Base-by-base conservation (phyloP, 2,329 filamentous ascomycete genomes). In the Pyrenophora teres region DNA sequence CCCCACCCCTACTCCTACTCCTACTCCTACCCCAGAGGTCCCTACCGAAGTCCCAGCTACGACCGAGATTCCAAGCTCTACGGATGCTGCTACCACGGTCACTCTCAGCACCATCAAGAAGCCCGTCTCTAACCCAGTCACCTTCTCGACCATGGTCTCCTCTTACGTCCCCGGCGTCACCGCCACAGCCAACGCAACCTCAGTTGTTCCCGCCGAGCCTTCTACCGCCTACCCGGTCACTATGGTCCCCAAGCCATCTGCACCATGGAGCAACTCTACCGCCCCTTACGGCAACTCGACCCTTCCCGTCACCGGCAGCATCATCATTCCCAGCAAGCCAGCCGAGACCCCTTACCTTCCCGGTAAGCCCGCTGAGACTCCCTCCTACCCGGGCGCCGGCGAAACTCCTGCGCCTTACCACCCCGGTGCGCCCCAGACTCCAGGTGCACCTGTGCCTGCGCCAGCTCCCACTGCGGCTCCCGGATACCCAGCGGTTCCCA, bases 241-340 rank as follows among this genome's bases (percentile, higher is more conserved):
- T 12, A 23, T 41, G n/a, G 10, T 30, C 13, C 49, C 39, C 18
- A 41, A 15, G 10, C 27, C 27, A 12, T 30, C 27, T 30, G 42
- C 42, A 30, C 21, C 32, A 37, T 30, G 27, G 27, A 9, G 27
- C 33, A 45, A 45, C 25, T 23, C 36, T 13, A 40, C 49, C 18
- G 27, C 12, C 8, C 18, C 44, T 13, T 51, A 51, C 23, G 37
- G 32, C 25, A 51, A 47, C 43, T 51, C 43, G 27, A 51, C 49
- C 8, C 37, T 51, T 12, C 25, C 38, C n/a, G 32, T 18, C 3
- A 32, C 37, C 21, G 40, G 32, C 32, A 37, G 31, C 27, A 10
- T 32, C 13, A 41, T 37, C 23, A 32, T 32, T 12, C 25, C 49
- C 7, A 23, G 36, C 2, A 46, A 51, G 43, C 43, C 49, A n/a